Evolutionary conservation across 2,329 filamentous ascomycete species (phyloP), one percentile per base, ranked within the genome.

Genomic region (Pseudopithomyces chartarum): DNA sequence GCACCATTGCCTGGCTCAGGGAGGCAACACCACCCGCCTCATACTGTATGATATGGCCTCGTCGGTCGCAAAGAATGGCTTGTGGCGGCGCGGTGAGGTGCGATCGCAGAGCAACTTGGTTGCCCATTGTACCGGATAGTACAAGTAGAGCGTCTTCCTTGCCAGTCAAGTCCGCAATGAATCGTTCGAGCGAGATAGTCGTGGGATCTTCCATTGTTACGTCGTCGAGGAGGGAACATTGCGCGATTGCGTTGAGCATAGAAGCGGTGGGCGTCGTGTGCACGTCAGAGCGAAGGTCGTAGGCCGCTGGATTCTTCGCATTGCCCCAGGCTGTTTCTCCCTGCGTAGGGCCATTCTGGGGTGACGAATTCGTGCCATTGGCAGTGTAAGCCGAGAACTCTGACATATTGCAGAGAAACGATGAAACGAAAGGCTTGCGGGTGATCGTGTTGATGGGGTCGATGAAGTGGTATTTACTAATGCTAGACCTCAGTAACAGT

Each of bases 111-210:
- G 90, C 88, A 17, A 97, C 81, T 74, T 97, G 92, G 77, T 97
- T 97, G 39, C 92, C 92, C 92, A 97, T 97, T 4, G 93, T 97
- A 3, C 94, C 94, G 0, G 91, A 95, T 57, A 96, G 82, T 54
- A 97, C 91, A 52, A 97, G 87, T 4, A 97, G 81, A 0, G 85
- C 90, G 7, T 86, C 87, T 67, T 92, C 88, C 66, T 96, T 92
- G 64, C 86, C 86, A 0, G 91, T 85, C 3, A 96, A 82, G 32
- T 83, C 72, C 17, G 92, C 91, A 43, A 96, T 83, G 73, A 90
- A 88, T 44, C 82, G 78, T 74, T 97, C 90, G 39, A 98, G 85
- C 22, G 85, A 82, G 49, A 84, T 87, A 1, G 94, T 97, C 0
- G 89, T 92, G 0, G 85, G 81, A 68, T 97, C 92, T 76, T 96